Base-by-base conservation (phyloP, 257 asterid species). In the Nemophila menziesii region DNA sequence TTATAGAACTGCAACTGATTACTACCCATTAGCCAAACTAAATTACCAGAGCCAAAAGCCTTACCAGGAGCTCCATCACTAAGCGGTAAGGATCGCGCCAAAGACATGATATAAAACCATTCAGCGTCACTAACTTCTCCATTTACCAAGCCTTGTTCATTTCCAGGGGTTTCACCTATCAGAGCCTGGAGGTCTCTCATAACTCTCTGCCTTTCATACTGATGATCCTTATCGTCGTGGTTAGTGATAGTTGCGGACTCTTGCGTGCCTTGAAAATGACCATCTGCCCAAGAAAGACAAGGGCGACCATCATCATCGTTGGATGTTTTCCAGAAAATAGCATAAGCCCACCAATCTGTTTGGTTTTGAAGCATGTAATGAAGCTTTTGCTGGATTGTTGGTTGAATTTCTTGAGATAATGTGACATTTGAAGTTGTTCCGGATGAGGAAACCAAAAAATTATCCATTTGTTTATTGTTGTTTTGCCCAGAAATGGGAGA, bases 91-190 rank as follows among this genome's bases (percentile, higher is more conserved):
- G 87, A 59, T 50, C 77, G 69, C 0, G 93, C 82, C 5, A 80
- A 64, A 4, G 95, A 85, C 87, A 70, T 78, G 5, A 85, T 78
- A 39, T 85, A 85, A 70, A 85, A 80, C 93, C 95, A 80, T 67
- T 85, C 95, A 0, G 82, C 73, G 21, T 85, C 93, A 8, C 73
- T 64, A 21, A 78, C 87, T 11, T 72, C 80, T 11, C 67, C 64
- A 16, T 56, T 66, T 1, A n/a, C 17, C 0, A 63, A 38, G 16
- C 29, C 63, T n/a, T n/a, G n/a, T 7, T 29, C 58, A 20, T 27
- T 41, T 13, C 41, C 63, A 1, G 37, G 20, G 33, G 16, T 38
- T 0, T 61, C 75, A 0, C 68, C 79, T 22, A 79, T 48, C 26
- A 79, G 66, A 20, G 82, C 82, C 49, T 79, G 85, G 40, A 77